Conservation (phyloP, 2,329 filamentous ascomycete genomes). For the Metarhizium guizhouense region DNA sequence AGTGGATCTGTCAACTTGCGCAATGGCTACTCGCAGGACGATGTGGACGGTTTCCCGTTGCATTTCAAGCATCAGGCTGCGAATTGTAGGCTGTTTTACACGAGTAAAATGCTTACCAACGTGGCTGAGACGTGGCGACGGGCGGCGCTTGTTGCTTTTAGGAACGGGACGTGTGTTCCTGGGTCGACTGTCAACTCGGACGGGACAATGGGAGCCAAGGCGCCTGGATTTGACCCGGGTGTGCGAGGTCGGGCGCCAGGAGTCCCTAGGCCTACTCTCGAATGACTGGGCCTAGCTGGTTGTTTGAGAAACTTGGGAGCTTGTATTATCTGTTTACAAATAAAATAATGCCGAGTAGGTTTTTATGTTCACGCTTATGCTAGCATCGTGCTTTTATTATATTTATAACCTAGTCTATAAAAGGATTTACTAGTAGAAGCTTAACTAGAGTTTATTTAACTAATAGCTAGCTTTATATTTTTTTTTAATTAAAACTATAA, state of each 20-base stretch:
- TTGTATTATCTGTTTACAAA: no score
- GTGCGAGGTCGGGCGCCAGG: background rate
- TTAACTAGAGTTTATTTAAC: no score
- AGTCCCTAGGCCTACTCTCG: background rate
- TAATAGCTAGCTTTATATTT: no score
- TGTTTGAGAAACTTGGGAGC: no score
- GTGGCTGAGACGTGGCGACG: background rate
- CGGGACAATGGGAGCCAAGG: background rate
- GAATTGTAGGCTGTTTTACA: constrained; percentile 49
- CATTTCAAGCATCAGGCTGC: constrained; percentile 51
- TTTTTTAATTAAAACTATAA: no score
- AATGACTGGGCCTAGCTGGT: background rate
- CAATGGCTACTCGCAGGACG: constrained; percentile 21
- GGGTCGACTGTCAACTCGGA: background rate
- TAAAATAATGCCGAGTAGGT: no score
- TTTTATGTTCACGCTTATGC: no score
- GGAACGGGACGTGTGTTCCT: background rate
- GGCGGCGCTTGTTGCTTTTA: background rate
- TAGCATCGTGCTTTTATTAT: no score
- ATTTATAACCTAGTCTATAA: no score
- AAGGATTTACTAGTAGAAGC: no score
- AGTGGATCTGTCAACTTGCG: constrained; percentile 6
- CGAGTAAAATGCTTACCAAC: constrained; percentile 12
- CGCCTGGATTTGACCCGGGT: background rate
- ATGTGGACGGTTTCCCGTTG: constrained; percentile 29